Conservation (phyloP, 2,329 filamentous ascomycete species). For the Sporothrix euskadiensis region DNA sequence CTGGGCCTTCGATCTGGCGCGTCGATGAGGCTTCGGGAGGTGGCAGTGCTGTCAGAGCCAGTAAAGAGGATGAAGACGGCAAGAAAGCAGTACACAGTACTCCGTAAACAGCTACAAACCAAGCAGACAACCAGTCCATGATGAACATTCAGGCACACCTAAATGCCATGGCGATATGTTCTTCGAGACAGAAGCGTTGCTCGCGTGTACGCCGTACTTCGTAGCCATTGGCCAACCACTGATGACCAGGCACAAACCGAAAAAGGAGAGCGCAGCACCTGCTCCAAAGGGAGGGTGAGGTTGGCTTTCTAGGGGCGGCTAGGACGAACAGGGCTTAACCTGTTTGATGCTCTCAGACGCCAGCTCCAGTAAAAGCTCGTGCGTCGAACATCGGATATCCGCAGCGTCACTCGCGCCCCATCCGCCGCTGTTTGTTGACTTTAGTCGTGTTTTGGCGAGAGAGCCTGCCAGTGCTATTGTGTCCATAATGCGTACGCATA, state of each 20-base stretch:
- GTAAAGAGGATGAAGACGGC: neutral
- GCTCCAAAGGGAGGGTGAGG: slow-evolving; percentile 8
- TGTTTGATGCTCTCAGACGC: slow-evolving; percentile 13
- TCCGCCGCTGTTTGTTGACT: slow-evolving; percentile 2
- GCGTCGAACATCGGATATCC: slow-evolving; percentile 4
- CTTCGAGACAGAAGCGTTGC: neutral
- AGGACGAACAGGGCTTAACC: slow-evolving; percentile 10
- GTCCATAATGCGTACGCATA: too few relatives aligned
- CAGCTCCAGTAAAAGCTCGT: neutral
- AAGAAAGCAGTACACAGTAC: neutral
- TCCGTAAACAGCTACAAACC: neutral
- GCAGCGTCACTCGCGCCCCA: neutral
- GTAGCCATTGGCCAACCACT: slow-evolving; percentile 8
- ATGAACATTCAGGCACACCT: neutral
- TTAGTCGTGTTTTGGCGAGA: neutral
- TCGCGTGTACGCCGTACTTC: neutral
- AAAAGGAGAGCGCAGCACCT: neutral
- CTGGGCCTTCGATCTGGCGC: neutral
- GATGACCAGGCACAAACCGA: neutral
- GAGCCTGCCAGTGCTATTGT: neutral
- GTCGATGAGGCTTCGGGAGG: slow-evolving; percentile 14
- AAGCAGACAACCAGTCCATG: neutral
- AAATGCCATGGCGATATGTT: neutral
- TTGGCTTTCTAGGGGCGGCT: neutral
- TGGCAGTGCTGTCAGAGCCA: slow-evolving; percentile 22